Percentiles rank a stretch among this genome's conserved stretches.
Conservation (phyloP, 176 grass and related monocot genomes). For the Triticum turgidum region DNA sequence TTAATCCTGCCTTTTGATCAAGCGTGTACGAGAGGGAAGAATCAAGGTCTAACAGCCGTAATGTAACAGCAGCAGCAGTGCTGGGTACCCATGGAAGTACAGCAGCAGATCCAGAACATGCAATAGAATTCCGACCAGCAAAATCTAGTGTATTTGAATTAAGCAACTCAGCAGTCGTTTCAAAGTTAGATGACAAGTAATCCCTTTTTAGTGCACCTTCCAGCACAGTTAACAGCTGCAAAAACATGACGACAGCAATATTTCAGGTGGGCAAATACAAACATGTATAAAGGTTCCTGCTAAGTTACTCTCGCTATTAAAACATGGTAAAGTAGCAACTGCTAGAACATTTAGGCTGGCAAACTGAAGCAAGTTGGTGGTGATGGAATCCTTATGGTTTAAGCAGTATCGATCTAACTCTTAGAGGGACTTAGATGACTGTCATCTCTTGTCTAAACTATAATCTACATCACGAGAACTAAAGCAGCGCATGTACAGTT, state of each 20-base stretch:
- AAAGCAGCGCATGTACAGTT: not conserved
- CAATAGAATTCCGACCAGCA: constrained; percentile 34
- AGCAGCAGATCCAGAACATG: constrained; percentile 39
- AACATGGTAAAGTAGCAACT: constrained; percentile 6
- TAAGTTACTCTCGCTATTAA: not conserved
- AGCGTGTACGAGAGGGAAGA: constrained; percentile 65
- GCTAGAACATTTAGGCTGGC: not conserved
- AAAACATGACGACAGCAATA: not conserved
- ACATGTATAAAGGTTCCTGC: not conserved
- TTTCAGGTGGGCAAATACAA: constrained; percentile 12
- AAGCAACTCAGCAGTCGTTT: constrained; percentile 78
- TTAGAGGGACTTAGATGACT: not conserved
- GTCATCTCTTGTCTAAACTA: not conserved
- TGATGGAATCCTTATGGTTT: not conserved
- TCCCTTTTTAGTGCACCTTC: constrained; percentile 79
- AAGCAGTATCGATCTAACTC: not conserved
- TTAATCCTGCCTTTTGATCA: constrained; percentile 48
- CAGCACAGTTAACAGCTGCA: constrained; percentile 74
- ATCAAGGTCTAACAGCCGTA: constrained; percentile 83
- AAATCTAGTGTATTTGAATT: constrained; percentile 34
- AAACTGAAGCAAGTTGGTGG: not conserved
- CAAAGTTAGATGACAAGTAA: constrained; percentile 71
- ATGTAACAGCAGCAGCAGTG: constrained; percentile 66
- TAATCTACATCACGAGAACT: not conserved
- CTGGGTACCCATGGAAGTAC: constrained; percentile 87